Conservation (phyloP, 2,329 filamentous ascomycete species). For the Dactylella cylindrospora region DNA sequence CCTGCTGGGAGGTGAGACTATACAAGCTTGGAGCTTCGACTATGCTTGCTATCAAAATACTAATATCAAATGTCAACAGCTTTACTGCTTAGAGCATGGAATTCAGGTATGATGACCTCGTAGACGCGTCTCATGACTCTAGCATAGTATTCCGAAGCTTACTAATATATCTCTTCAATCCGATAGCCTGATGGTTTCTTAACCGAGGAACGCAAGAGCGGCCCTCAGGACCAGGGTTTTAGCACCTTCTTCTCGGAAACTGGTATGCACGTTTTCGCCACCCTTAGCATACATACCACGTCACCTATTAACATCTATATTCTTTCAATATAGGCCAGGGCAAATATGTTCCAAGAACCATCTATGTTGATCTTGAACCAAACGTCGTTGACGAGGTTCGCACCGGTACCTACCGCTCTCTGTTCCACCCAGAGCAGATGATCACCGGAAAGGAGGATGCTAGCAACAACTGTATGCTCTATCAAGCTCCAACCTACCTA, state of each 20-base stretch:
- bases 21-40: constrained; percentile 2
- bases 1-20: constrained; percentile 96
- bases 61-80: constrained; percentile 61
- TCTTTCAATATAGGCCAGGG: constrained; percentile 70
- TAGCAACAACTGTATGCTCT: constrained; percentile 79
- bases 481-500: neutral
- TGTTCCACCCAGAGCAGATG: constrained; percentile 99
- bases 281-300: neutral
- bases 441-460: constrained; percentile 99
- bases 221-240: constrained; percentile 93
- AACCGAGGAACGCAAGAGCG: constrained; percentile 94
- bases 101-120: constrained; percentile 74
- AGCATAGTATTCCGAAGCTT: constrained; percentile 3
- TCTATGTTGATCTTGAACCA: constrained; percentile 99
- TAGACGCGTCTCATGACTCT: constrained; percentile 26
- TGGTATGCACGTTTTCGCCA: constrained; percentile 62
- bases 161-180: constrained; percentile 4
- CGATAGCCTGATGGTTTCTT: constrained; percentile 93
- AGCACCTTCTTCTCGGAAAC: constrained; percentile 99
- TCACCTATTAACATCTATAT: constrained; percentile 7
- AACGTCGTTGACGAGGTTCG: constrained; percentile 99
- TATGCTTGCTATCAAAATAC: constrained; percentile 50
- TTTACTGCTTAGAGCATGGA: constrained; percentile 99
- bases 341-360: constrained; percentile 98
- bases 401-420: constrained; percentile 90